Percentiles rank a stretch among this genome's conserved stretches.
Conservation (phyloP, 495 filamentous ascomycete genomes). For the Viridothelium virens region DNA sequence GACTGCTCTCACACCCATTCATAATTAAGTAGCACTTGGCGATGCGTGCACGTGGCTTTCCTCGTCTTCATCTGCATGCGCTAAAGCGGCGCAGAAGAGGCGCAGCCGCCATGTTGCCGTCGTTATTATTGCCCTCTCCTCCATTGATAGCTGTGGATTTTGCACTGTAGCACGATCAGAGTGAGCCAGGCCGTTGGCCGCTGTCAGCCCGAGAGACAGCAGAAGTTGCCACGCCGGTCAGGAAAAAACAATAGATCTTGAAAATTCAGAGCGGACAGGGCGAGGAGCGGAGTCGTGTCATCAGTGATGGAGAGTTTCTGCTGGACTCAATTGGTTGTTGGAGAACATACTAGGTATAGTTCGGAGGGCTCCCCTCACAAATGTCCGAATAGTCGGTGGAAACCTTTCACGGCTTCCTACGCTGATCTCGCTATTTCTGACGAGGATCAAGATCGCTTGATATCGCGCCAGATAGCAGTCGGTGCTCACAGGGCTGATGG, state of each 20-base stretch:
- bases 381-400: slow-evolving; percentile 1
- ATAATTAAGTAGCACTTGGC: no score
- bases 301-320: background rate
- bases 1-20: background rate
- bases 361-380: background rate
- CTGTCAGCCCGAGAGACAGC: background rate
- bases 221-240: background rate
- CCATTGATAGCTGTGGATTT: background rate
- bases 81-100: background rate
- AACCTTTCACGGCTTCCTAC: background rate
- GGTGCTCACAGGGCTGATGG: background rate
- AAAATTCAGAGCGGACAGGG: background rate
- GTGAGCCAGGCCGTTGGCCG: background rate
- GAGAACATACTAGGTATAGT: slow-evolving; percentile 1
- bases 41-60: no score
- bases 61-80: background rate
- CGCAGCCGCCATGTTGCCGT: background rate
- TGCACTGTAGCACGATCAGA: background rate
- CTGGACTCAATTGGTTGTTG: background rate
- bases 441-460: background rate
- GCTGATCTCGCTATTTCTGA: slow-evolving; percentile 1
- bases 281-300: background rate
- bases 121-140: background rate
- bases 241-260: background rate
- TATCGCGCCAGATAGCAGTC: background rate